Conservation (phyloP, 108 stramenopile species). For the Nannochloropsis gaditana region DNA sequence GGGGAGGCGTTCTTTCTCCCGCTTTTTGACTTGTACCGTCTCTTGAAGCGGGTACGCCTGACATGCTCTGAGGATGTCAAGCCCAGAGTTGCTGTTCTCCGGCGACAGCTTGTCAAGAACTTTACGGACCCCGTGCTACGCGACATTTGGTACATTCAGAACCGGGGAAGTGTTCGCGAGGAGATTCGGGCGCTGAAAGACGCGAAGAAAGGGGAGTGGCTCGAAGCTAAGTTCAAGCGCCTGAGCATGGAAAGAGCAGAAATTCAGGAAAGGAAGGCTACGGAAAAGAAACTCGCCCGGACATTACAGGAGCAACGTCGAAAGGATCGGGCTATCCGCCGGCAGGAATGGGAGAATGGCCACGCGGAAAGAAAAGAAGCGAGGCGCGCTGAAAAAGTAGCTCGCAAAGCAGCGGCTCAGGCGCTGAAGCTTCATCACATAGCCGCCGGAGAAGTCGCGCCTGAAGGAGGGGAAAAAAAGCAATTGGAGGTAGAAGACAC, state of each 20-base stretch:
- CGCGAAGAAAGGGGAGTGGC: neutral
- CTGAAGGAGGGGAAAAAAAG: neutral
- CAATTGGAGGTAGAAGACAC: neutral
- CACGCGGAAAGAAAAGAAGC: neutral
- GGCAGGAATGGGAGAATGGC: neutral
- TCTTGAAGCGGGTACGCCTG: neutral
- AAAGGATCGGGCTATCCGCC: neutral
- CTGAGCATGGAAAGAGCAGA: neutral
- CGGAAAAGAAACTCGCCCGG: neutral
- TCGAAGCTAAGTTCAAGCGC: neutral
- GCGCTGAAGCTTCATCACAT: neutral
- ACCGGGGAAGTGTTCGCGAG: slow-evolving; percentile 1
- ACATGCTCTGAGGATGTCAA: neutral
- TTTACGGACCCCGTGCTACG: neutral
- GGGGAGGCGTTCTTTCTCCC: neutral
- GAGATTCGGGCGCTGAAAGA: slow-evolving; percentile 10
- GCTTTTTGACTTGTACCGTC: neutral
- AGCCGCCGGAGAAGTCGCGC: neutral
- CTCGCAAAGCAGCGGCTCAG: neutral
- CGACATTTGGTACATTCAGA: neutral
- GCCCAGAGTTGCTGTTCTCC: neutral
- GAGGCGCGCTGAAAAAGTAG: neutral
- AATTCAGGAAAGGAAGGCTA: neutral
- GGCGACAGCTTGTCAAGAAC: neutral
- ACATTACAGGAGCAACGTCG: neutral